Evolutionary conservation across 2,329 filamentous ascomycete species (phyloP).

Genomic region (Neospermospora avenae): DNA sequence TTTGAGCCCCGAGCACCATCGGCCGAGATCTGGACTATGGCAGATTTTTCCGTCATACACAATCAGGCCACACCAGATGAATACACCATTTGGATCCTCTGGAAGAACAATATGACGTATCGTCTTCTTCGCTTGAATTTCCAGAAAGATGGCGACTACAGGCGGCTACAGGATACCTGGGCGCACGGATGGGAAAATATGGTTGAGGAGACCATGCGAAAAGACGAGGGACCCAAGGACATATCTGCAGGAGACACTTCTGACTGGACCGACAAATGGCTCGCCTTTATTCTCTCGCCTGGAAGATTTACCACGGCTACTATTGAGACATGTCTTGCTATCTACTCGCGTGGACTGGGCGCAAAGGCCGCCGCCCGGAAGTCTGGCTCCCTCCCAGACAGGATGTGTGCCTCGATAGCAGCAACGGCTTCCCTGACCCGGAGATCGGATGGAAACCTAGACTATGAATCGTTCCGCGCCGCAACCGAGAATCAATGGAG

Average conservation of each 20-base stretch:
- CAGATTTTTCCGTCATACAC: slow-evolving; percentile 66
- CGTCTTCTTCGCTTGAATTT: slow-evolving; percentile 72
- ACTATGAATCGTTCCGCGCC: slow-evolving; percentile 71
- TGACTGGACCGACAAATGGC: slow-evolving; percentile 80
- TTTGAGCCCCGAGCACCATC: slow-evolving; percentile 67
- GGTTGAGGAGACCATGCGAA: slow-evolving; percentile 54
- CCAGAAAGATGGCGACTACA: slow-evolving; percentile 40
- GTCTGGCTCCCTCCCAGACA: slow-evolving; percentile 64
- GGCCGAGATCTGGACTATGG: slow-evolving; percentile 75
- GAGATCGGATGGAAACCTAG: slow-evolving; percentile 60
- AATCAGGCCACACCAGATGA: slow-evolving; percentile 48
- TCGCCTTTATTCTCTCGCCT: slow-evolving; percentile 77
- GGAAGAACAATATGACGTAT: slow-evolving; percentile 82
- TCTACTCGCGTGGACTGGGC: slow-evolving; percentile 68
- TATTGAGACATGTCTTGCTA: slow-evolving; percentile 76
- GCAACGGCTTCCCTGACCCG: slow-evolving; percentile 65
- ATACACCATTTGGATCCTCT: slow-evolving; percentile 70
- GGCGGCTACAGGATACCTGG: slow-evolving; percentile 47
- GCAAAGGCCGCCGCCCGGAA: slow-evolving; percentile 43
- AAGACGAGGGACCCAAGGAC: slow-evolving; percentile 51
- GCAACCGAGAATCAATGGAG: slow-evolving; percentile 84
- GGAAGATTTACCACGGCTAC: slow-evolving; percentile 77
- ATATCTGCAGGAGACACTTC: slow-evolving; percentile 62
- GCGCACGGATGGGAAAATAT: slow-evolving; percentile 67
- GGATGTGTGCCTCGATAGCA: slow-evolving; percentile 69